Evolutionary conservation across 768 basidiomycete genomes (phyloP), one percentile per base, ranked within the genome.

Genomic region (Boletus patriciae): DNA sequence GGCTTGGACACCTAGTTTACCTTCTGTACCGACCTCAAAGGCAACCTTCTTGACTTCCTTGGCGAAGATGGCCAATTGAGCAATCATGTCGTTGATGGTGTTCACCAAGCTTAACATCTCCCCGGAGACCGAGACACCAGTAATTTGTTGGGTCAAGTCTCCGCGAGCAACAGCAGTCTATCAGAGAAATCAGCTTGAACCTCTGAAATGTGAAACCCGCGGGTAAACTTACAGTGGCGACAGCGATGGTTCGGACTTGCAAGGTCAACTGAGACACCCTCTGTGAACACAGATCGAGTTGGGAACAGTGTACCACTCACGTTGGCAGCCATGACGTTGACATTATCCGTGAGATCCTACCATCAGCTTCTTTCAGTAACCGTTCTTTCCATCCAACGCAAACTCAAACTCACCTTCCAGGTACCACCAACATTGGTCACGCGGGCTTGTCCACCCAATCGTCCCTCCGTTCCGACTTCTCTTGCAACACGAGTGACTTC

Each of bases 1-100:
- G 5, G 97, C 97, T 67, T 97, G 95, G 0, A 96, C 97, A 62
- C 97, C 96, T 6, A 98, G 78, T 74, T 98, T 98, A n/a, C 97
- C 96, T 67, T 98, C 94, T 15, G 96, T 98, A 45, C 96, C 96
- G 67, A 99, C 96, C 72, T 99, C 95, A 34, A 94, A 79, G 2
- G 97, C 97, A 52, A 99, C 96, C 67, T 96, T 92, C 74, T 94
- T 98, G 56, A 98, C 88, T 67, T 90, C 86, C 27, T 83, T 80
- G 47, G 86, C 87, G 70, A 88, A 89, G 63, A 84, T 82, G 18
- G 84, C 83, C 55, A 86, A 71, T 55, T 84, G 81, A 62, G 84
- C 85, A 64, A 86, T 85, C 85, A 86, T 86, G 71, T 89, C 87
- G 74, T 98, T 98, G 83, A 98, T 98, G 18, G 97, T 98, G 74